A percentile compares a stretch with the other conserved stretches of the same genome.
These are phyloP conservation scores for Paralagenidium karlingii DNA, from an alignment of 352 stramenopile species.

Conservation along the genomic window DNA sequence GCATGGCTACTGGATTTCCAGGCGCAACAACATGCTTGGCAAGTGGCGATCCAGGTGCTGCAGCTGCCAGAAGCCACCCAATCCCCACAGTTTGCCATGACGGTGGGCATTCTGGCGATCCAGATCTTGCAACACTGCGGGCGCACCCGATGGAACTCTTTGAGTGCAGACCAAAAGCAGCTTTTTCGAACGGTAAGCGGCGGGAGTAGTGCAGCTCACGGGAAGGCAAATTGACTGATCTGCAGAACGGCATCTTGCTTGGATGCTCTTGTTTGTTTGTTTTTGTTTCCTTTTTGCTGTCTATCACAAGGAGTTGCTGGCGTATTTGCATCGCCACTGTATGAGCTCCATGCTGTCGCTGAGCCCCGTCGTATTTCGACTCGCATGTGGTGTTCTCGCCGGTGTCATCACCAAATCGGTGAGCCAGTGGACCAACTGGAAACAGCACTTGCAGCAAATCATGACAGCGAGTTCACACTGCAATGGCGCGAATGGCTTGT, in stretches of 20 bases:
- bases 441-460: constrained; percentile 27
- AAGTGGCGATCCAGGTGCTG: constrained; percentile 37
- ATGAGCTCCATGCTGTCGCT: constrained; percentile 6
- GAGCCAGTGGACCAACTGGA: constrained; percentile 27
- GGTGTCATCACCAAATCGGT: constrained; percentile 34
- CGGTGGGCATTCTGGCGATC: constrained; percentile 34
- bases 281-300: background rate
- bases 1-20: constrained; percentile 61
- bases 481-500: constrained; percentile 14
- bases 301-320: constrained; percentile 15
- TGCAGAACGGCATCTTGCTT: too few species aligned
- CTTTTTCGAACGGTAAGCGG: too few species aligned
- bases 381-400: constrained; percentile 31
- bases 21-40: constrained; percentile 35
- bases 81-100: constrained; percentile 7
- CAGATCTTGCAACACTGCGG: constrained; percentile 57
- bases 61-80: constrained; percentile 12
- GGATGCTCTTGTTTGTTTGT: too few species aligned
- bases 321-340: constrained; percentile 22
- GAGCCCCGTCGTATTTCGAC: constrained; percentile 13
- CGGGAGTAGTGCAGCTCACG: too few species aligned
- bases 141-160: too few species aligned
- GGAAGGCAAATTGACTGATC: too few species aligned
- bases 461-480: constrained; percentile 20
- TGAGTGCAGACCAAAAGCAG: too few species aligned